These are phyloP conservation scores for Aspergillus niger DNA, from an alignment of 2,329 filamentous ascomycete species.

Conservation along the genomic window DNA sequence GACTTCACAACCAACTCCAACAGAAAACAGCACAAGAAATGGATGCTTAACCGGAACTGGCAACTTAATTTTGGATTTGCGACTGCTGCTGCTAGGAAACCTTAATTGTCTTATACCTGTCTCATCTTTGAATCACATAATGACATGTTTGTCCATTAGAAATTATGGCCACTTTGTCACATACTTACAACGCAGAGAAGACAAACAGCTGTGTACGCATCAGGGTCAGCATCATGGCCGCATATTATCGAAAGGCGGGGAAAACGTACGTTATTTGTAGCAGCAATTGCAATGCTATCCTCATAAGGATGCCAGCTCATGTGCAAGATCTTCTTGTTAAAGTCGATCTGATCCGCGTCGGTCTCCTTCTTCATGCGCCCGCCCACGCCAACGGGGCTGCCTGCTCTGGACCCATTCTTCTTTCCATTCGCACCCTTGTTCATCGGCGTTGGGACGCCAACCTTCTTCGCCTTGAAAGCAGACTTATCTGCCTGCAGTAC, in stretches of 20 bases:
- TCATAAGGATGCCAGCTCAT: constrained; percentile 99
- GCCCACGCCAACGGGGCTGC: constrained; percentile 82
- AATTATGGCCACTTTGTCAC: constrained; percentile 22
- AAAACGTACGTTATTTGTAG: constrained; percentile 92
- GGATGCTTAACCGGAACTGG: constrained; percentile 24
- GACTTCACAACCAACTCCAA: constrained; percentile 22
- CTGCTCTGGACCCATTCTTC: constrained; percentile 84
- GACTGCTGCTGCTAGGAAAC: constrained; percentile 27
- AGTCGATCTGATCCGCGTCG: constrained; percentile 98
- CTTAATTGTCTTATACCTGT: constrained; percentile 21
- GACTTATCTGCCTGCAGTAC: constrained; percentile 98
- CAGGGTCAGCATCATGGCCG: constrained; percentile 19
- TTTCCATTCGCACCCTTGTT: constrained; percentile 73
- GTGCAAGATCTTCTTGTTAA: constrained; percentile 99
- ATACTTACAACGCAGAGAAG: constrained; percentile 68
- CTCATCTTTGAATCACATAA: constrained; percentile 17
- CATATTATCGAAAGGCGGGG: neutral
- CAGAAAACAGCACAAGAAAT: constrained; percentile 10
- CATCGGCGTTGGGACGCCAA: constrained; percentile 95
- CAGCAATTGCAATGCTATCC: constrained; percentile 98
- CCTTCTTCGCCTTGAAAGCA: constrained; percentile 99
- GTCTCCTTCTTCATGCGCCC: constrained; percentile 99
- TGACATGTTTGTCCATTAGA: constrained; percentile 29
- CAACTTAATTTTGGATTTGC: constrained; percentile 26
- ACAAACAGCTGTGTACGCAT: constrained; percentile 64